A percentile compares a stretch with the other conserved stretches of the same genome.
phyloP scores from a whole-genome alignment of 2,329 filamentous ascomycete genomes.

The Alternaria solani region DNA sequence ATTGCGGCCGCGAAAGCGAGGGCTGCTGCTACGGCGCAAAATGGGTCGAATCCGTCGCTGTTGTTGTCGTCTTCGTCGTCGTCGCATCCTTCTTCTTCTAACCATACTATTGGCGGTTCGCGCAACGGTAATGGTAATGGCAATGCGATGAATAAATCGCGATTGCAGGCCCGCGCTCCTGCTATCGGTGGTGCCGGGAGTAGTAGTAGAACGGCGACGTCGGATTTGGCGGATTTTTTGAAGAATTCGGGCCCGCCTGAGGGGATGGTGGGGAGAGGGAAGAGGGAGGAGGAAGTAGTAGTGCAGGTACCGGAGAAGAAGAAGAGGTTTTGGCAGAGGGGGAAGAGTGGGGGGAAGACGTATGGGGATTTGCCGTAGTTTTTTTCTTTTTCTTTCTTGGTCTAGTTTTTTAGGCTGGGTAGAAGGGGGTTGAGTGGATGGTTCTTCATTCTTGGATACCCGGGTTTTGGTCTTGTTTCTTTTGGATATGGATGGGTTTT shows the following conservation, averaged over 20 bases:
- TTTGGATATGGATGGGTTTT: too few species aligned
- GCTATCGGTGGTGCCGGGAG: conserved; percentile 8
- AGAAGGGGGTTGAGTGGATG: too few species aligned
- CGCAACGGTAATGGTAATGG: neutral
- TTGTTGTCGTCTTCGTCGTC: neutral
- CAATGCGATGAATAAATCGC: conserved; percentile 24
- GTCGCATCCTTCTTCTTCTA: conserved; percentile 11
- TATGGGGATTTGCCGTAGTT: conserved; percentile 29
- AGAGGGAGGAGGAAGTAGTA: conserved; percentile 17
- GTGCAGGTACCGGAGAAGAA: conserved; percentile 30
- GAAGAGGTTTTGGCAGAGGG: conserved; percentile 47
- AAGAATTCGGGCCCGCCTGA: conserved; percentile 52
- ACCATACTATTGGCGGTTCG: conserved; percentile 16
- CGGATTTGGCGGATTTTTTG: conserved; percentile 56
- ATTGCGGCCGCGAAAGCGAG: conserved; percentile 46
- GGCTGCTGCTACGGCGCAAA: conserved; percentile 26
- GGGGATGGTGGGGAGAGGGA: conserved; percentile 30
- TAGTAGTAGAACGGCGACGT: conserved; percentile 43
- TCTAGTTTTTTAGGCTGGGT: too few species aligned
- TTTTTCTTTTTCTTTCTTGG: too few species aligned
- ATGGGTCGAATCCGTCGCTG: neutral
- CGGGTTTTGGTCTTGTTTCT: too few species aligned
- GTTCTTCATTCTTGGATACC: too few species aligned
- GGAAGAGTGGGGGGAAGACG: conserved; percentile 41
- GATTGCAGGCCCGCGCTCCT: conserved; percentile 39